These are phyloP conservation scores for Sclerotinia minor DNA, from an alignment of 2,329 filamentous ascomycete genomes.

Conservation along the genomic window DNA sequence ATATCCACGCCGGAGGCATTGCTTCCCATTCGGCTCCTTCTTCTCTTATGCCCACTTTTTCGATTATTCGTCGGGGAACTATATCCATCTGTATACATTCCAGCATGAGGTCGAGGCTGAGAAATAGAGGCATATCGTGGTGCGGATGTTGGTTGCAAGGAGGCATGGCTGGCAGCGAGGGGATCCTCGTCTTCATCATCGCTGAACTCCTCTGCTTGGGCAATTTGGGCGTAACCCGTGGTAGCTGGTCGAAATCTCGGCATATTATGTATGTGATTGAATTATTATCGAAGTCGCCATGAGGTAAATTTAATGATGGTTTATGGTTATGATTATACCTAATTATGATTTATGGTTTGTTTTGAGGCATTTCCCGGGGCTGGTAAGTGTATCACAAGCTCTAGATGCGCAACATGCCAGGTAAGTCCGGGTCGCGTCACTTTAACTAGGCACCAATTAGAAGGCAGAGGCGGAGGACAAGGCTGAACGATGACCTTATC, in stretches of 20 bases:
- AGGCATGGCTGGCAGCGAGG: constrained; percentile 53
- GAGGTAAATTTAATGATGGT: constrained; percentile 5
- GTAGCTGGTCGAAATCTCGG: constrained; percentile 56
- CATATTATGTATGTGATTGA: constrained; percentile 30
- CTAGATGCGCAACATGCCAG: constrained; percentile 14
- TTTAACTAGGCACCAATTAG: constrained; percentile 13
- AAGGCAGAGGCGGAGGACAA: constrained; percentile 6
- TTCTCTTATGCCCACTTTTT: constrained; percentile 44
- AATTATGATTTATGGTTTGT: background rate
- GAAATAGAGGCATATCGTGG: constrained; percentile 65
- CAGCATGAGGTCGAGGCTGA: constrained; percentile 61
- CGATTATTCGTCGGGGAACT: constrained; percentile 46
- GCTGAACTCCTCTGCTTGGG: constrained; percentile 71
- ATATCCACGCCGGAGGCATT: constrained; percentile 89
- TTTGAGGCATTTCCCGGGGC: constrained; percentile 8
- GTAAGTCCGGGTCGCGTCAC: constrained; percentile 22
- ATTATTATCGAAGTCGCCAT: constrained; percentile 19
- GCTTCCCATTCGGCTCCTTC: constrained; percentile 57
- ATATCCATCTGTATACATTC: constrained; percentile 53
- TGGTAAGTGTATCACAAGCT: constrained; percentile 19
- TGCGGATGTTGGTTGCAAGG: constrained; percentile 55
- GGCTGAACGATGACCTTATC: constrained; percentile 5
- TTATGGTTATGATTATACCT: background rate
- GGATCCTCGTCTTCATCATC: constrained; percentile 66
- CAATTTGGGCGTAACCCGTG: constrained; percentile 81